A percentile compares a stretch with the other conserved stretches of the same genome.
Evolutionary conservation across 352 stramenopile species (phyloP).

Genomic region (Globisporangium canariense): DNA sequence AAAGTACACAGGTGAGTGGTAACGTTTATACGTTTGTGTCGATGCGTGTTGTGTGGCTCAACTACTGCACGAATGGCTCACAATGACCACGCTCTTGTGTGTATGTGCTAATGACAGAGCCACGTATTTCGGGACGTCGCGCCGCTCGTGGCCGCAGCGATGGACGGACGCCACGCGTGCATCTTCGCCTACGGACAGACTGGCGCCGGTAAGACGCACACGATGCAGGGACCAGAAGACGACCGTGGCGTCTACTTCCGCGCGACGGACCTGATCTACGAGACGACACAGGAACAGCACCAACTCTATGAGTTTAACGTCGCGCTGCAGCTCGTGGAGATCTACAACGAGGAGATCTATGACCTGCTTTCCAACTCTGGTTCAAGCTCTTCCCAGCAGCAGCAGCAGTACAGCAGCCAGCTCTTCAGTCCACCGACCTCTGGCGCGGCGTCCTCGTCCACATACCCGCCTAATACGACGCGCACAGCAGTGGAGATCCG

Average conservation of each 20-base stretch:
- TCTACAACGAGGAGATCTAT: constrained; percentile 88
- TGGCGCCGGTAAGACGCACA: constrained; percentile 38
- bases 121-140: constrained; percentile 92
- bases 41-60: constrained; percentile 18
- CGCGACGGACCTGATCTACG: constrained; percentile 45
- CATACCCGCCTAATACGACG: background rate
- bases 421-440: constrained; percentile 14
- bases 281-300: constrained; percentile 31
- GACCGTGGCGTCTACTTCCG: constrained; percentile 42
- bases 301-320: constrained; percentile 49
- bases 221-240: constrained; percentile 26
- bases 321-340: constrained; percentile 67
- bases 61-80: constrained; percentile 36
- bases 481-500: constrained; percentile 58
- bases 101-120: constrained; percentile 19
- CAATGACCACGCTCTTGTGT: constrained; percentile 33
- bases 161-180: constrained; percentile 92
- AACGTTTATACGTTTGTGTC: constrained; percentile 25
- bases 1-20: constrained; percentile 56
- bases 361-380: constrained; percentile 43
- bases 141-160: constrained; percentile 82
- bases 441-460: constrained; percentile 1
- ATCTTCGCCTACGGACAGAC: constrained; percentile 96
- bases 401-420: constrained; percentile 2
- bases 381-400: background rate